These are phyloP conservation scores for Phyllosticta citribraziliensis DNA, from an alignment of 2,329 filamentous ascomycete species.

Conservation along the genomic window DNA sequence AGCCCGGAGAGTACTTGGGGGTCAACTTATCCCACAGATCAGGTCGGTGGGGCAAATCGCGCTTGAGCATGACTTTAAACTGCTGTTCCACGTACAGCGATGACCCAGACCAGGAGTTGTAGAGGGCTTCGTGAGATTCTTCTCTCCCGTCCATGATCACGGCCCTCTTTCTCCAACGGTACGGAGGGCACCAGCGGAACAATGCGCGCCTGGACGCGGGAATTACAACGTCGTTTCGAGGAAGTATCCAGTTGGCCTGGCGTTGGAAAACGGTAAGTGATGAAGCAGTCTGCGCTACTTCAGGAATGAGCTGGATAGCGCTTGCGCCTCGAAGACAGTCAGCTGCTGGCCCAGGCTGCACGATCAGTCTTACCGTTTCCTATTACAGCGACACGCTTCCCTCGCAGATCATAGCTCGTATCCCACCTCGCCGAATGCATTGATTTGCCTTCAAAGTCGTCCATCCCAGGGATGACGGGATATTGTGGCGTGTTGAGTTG, in stretches of 20 bases:
- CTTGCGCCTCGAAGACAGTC: slow-evolving; percentile 33
- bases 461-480: slow-evolving; percentile 39
- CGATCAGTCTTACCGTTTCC: slow-evolving; percentile 38
- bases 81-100: slow-evolving; percentile 31
- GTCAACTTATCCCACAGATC: slow-evolving; percentile 45
- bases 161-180: slow-evolving; percentile 42
- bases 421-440: slow-evolving; percentile 53
- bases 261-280: slow-evolving; percentile 47
- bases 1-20: slow-evolving; percentile 45
- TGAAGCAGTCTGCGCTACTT: slow-evolving; percentile 41
- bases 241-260: slow-evolving; percentile 50
- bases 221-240: slow-evolving; percentile 41
- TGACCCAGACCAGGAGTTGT: slow-evolving; percentile 32
- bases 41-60: slow-evolving; percentile 37
- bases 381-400: slow-evolving; percentile 49
- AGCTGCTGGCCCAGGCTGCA: no score
- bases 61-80: slow-evolving; percentile 32
- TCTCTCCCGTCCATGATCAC: slow-evolving; percentile 48
- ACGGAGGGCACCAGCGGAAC: slow-evolving; percentile 41
- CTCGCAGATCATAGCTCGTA: slow-evolving; percentile 45
- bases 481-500: slow-evolving; percentile 47
- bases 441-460: slow-evolving; percentile 41
- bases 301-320: slow-evolving; percentile 49
- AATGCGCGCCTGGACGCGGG: slow-evolving; percentile 32
- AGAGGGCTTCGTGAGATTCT: slow-evolving; percentile 34